Conservation (phyloP, 2,329 filamentous ascomycete genomes). For the Orbilia oligospora region DNA sequence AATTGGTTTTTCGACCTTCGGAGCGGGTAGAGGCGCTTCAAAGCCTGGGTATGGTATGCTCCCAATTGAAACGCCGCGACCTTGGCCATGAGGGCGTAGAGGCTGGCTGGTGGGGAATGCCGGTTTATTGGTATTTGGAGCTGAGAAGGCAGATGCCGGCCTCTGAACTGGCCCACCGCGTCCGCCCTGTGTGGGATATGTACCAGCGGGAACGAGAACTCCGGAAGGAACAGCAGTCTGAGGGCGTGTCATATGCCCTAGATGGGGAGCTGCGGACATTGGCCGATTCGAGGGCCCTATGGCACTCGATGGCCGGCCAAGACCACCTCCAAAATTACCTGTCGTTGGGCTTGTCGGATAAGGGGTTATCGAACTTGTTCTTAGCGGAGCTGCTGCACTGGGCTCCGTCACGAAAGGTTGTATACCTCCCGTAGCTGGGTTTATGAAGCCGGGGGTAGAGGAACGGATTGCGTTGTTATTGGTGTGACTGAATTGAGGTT, state of each 20-base stretch:
- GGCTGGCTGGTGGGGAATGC: conserved; percentile 50
- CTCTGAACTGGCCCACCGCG: conserved; percentile 44
- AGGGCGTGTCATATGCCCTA: conserved; percentile 43
- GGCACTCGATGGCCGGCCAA: conserved; percentile 45
- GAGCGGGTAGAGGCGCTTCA: conserved; percentile 46
- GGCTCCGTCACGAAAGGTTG: conserved; percentile 46
- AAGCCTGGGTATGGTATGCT: conserved; percentile 57
- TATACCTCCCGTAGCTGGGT: conserved; percentile 50
- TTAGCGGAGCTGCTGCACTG: conserved; percentile 21
- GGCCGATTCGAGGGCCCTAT: conserved; percentile 42
- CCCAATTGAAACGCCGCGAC: conserved; percentile 29
- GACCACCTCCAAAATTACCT: conserved; percentile 11
- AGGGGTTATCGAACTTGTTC: conserved; percentile 54
- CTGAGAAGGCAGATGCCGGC: conserved; percentile 54
- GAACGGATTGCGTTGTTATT: conserved; percentile 25
- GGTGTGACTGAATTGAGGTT: conserved; percentile 32
- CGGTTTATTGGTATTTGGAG: conserved; percentile 22
- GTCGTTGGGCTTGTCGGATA: conserved; percentile 51
- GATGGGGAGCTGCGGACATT: conserved; percentile 26
- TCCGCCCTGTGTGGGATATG: conserved; percentile 44
- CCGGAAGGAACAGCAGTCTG: conserved; percentile 55
- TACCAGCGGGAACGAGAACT: conserved; percentile 55
- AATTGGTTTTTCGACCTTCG: conserved; percentile 37
- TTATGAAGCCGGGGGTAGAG: conserved; percentile 57
- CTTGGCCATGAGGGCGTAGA: conserved; percentile 50